Evolutionary conservation across 257 asterid genomes (phyloP).

Genomic region (Solanum neorickii): DNA sequence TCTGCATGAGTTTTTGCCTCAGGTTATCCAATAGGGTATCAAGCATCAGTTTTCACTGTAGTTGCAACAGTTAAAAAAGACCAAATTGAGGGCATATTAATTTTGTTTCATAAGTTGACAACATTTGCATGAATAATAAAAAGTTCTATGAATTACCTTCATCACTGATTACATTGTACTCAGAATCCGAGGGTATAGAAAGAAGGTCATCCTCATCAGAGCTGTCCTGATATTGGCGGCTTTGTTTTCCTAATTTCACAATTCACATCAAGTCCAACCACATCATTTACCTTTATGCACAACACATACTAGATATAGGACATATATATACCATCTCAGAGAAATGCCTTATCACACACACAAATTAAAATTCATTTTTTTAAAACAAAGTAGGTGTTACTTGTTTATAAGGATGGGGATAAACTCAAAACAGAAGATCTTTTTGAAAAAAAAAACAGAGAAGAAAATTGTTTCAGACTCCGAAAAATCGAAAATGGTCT

Average conservation of each 20-base stretch:
- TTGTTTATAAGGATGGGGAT: neutral
- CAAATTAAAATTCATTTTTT: neutral
- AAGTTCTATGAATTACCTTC: neutral
- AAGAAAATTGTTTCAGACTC: too few relatives aligned
- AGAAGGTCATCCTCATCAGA: conserved; percentile 1
- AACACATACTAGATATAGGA: neutral
- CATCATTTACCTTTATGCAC: neutral
- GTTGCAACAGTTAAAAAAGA: neutral
- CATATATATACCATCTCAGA: neutral
- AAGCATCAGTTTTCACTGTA: neutral
- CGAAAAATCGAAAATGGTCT: neutral
- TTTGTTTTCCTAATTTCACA: neutral
- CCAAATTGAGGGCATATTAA: neutral
- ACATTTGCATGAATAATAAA: neutral
- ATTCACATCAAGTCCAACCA: neutral
- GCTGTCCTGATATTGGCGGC: neutral
- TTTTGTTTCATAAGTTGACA: neutral
- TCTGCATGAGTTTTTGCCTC: neutral
- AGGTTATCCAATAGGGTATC: neutral
- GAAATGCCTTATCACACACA: neutral
- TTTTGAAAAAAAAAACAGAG: too few relatives aligned
- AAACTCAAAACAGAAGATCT: neutral
- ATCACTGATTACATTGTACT: neutral
- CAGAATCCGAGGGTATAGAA: conserved; percentile 1
- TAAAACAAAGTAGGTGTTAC: neutral